Percentiles rank a stretch among this genome's conserved stretches.
phyloP scores from a whole-genome alignment of 768 basidiomycete species.

The Termitomyces sp. region DNA sequence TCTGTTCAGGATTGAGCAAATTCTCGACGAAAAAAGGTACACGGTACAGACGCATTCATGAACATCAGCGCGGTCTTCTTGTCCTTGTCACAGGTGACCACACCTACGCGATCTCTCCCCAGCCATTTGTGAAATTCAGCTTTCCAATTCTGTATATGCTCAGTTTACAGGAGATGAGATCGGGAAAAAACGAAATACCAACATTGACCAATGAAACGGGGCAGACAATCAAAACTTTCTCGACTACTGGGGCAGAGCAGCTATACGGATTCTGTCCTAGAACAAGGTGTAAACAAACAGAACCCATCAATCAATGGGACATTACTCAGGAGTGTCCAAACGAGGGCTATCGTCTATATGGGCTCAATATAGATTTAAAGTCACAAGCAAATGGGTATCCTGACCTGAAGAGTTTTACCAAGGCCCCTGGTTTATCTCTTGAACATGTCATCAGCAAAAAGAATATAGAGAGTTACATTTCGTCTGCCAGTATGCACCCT shows the following conservation, averaged over 20 bases:
- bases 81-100: conserved; percentile 41
- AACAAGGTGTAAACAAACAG: neutral
- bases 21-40: neutral
- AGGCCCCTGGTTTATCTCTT: conserved; percentile 58
- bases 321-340: conserved; percentile 90
- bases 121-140: conserved; percentile 95
- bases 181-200: conserved; percentile 12
- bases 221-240: conserved; percentile 89
- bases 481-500: conserved; percentile 95
- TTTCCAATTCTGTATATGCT: conserved; percentile 76
- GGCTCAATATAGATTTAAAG: neutral
- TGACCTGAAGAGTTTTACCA: conserved; percentile 88
- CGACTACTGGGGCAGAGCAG: conserved; percentile 45
- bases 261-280: conserved; percentile 83
- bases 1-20: conserved; percentile 18
- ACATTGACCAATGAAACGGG: conserved; percentile 88
- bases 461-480: conserved; percentile 54
- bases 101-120: conserved; percentile 43
- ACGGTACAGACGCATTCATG: conserved; percentile 53
- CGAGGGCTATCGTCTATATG: conserved; percentile 76
- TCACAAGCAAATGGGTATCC: neutral
- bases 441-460: neutral
- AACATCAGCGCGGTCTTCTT: conserved; percentile 60
- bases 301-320: neutral
- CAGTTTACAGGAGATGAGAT: neutral